Percentiles rank a stretch among this genome's conserved stretches.
Evolutionary conservation across 805 yeast genomes (phyloP).

Genomic region (Wickerhamiella australiensis): DNA sequence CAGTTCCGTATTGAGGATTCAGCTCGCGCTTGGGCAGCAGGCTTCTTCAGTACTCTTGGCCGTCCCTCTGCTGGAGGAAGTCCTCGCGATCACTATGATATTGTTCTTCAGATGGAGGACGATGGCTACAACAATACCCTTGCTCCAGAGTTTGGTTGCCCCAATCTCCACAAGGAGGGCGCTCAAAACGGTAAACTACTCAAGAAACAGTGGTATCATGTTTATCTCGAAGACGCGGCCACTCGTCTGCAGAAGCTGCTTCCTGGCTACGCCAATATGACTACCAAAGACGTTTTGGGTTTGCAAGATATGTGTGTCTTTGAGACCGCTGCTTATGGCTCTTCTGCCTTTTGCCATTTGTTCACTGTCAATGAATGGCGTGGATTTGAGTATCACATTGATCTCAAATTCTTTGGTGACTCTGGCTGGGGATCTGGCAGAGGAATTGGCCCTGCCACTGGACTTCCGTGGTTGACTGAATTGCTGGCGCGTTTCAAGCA

Average conservation of each 20-base stretch:
- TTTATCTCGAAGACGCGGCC: conserved; percentile 42
- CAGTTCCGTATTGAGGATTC: conserved; percentile 32
- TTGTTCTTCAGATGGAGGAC: conserved; percentile 28
- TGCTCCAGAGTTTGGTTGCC: conserved; percentile 31
- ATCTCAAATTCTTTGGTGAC: conserved; percentile 46
- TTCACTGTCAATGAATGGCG: conserved; percentile 60
- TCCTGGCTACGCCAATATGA: conserved; percentile 40
- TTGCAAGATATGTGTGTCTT: conserved; percentile 59
- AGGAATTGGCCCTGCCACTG: conserved; percentile 44
- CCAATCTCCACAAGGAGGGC: conserved; percentile 25
- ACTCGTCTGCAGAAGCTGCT: conserved; percentile 45
- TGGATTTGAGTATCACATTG: conserved; percentile 47
- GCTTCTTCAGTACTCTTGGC: conserved; percentile 32
- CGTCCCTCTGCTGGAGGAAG: conserved; percentile 25
- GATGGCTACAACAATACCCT: conserved; percentile 29
- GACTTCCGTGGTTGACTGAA: conserved; percentile 43
- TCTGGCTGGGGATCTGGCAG: conserved; percentile 48
- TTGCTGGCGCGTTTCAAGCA: conserved; percentile 35
- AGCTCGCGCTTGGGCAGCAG: conserved; percentile 35
- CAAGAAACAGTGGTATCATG: conserved; percentile 29
- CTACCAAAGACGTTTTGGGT: conserved; percentile 39
- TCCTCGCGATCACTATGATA: conserved; percentile 26
- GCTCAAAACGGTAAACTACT: conserved; percentile 23
- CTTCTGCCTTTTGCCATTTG: conserved; percentile 52
- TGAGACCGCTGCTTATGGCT: conserved; percentile 59